Evolutionary conservation across 2,329 filamentous ascomycete genomes (phyloP), one percentile per base, ranked within the genome.

Genomic region (Ophiosphaerella narmari): DNA sequence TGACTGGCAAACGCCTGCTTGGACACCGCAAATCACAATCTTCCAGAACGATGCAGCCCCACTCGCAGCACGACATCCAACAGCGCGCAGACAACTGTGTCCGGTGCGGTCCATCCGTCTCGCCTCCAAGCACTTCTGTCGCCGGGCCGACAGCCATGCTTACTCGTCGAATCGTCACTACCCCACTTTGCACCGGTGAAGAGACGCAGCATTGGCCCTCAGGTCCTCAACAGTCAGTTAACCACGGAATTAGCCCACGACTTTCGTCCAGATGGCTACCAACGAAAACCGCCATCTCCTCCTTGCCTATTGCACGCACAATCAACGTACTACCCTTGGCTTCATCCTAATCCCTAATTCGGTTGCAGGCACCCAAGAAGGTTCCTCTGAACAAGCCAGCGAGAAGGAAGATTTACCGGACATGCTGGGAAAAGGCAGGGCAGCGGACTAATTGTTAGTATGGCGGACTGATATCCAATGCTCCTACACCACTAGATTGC

Each of bases 21-120:
- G 43, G 39, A 42, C 43, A 14, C 16, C 52, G 55, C 65, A 65
- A 63, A 66, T 62, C 59, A 59, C 55, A 43, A 16, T 44, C 54
- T 56, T 58, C 60, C 54, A 67, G 50, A 62, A 56, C 49, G 39
- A 44, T 47, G 46, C 52, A 58, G 53, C 60, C 44, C 47, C 55
- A 55, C 59, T 59, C 62, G 56, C 56, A 50, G 39, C 52, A 45
- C 51, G 45, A 46, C 52, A 46, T 55, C 65, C 65, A 69, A 68
- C 67, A 50, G 60, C 54, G 62, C 63, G 54, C 43, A 64, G 63
- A 64, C 69, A 71, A 63, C 59, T 68, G 67, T 71, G 62, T 61
- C 59, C 49, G 40, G 65, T 68, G 65, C 64, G 68, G 70, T 65
- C 59, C 26, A 51, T 47, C 48, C 59, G 54, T 60, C 59, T 60